Base-by-base conservation (phyloP, 2,329 filamentous ascomycete species). In the Aspergillus sp. region DNA sequence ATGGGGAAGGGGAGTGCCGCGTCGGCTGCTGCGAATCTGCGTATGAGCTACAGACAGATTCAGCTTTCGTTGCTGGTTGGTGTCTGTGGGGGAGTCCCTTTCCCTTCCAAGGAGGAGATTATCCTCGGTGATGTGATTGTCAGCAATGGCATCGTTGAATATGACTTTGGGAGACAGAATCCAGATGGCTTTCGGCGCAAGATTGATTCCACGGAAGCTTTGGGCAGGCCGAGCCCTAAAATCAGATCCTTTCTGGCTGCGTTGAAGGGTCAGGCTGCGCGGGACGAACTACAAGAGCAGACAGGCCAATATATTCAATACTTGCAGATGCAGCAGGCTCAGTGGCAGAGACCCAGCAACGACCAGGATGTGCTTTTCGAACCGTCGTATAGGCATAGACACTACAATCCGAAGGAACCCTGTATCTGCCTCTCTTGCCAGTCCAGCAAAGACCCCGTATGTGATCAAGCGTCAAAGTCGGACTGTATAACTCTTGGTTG, bases 121-220 rank as follows among this genome's bases (percentile, higher is more conserved):
- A 13, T 19, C 17, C 45, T 54, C 9, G 52, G 52, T 1, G 52
- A 54, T 34, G 52, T 54, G 2, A 22, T 54, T 3, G 44, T 54
- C 2, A 54, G 52, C 9, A 20, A 42, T 15, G 19, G 8, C 5
- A 37, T 54, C 9, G 17, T 54, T 3, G 41, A 56, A 15, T 56
- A 56, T 15, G 41, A 56, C n/a, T 56, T 51, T 40, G 54, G 54
- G 13, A 27, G 30, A 8, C 54, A 41, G 13, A 41, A 56, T 5
- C 48, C 47, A n/a, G 30, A 22, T 33, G 53, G 53, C 6, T 50
- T 56, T 51, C 20, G 44, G 11, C 53, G 15, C 13, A 56, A 51
- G 17, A 56, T 5, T 3, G 33, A 45, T 44, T 27, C 34, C 11
- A 51, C 24, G 3, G 39, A 56, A 1, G 45, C 15, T 3, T 17